Evolutionary conservation across 768 basidiomycete species (phyloP).

Genomic region (Phanerochaete sordida): DNA sequence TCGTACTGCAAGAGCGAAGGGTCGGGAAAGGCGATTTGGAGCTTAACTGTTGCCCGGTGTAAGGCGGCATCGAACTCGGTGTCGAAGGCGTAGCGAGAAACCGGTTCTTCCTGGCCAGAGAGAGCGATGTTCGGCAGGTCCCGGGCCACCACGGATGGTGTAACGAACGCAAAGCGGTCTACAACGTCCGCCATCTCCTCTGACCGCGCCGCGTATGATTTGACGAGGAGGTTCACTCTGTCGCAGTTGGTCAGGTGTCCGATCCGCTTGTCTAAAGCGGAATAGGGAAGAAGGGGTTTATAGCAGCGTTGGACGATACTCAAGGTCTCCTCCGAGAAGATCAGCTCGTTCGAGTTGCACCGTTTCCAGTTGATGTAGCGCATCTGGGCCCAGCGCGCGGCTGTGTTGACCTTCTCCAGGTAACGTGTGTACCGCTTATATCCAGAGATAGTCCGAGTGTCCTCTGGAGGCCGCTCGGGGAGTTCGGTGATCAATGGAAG

Average conservation of each 20-base stretch:
- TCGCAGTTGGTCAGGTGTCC: conserved; percentile 42
- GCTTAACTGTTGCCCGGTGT: conserved; percentile 73
- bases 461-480: conserved; percentile 64
- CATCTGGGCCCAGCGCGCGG: conserved; percentile 66
- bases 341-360: conserved; percentile 38
- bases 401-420: conserved; percentile 44
- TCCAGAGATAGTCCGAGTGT: conserved; percentile 72
- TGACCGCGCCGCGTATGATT: conserved; percentile 61
- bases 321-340: conserved; percentile 37
- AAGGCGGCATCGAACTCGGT: conserved; percentile 62
- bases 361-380: conserved; percentile 73
- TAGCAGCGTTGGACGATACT: conserved; percentile 33
- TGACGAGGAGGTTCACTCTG: conserved; percentile 46
- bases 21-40: conserved; percentile 93
- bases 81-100: conserved; percentile 17
- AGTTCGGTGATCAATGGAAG: conserved; percentile 36
- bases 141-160: conserved; percentile 71
- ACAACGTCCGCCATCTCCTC: conserved; percentile 49
- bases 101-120: conserved; percentile 32
- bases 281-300: conserved; percentile 49
- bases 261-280: conserved; percentile 35
- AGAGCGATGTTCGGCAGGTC: conserved; percentile 70
- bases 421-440: conserved; percentile 49
- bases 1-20: conserved; percentile 89
- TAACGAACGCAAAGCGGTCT: conserved; percentile 75